phyloP scores from a whole-genome alignment of 1,284 basidiomycete species.

The Tetrapyrgos nigripes region DNA sequence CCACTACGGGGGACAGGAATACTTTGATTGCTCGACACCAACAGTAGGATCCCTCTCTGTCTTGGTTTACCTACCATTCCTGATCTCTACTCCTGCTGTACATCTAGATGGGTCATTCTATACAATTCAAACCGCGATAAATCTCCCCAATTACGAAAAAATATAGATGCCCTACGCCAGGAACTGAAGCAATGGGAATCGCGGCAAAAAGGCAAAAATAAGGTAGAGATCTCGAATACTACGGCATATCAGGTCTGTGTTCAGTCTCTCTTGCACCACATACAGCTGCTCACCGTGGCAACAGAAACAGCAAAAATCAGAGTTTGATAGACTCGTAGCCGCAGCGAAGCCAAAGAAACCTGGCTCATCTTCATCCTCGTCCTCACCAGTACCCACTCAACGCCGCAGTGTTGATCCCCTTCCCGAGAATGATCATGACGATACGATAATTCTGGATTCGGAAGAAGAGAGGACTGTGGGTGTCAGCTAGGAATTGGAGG shows the following conservation, averaged over 20 bases:
- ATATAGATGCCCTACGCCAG: conserved; percentile 50
- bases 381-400: neutral
- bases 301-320: conserved; percentile 18
- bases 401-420: neutral
- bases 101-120: conserved; percentile 72
- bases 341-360: conserved; percentile 15
- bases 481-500: neutral
- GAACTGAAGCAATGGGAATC: conserved; percentile 70
- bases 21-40: conserved; percentile 63
- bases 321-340: conserved; percentile 20
- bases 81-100: neutral
- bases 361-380: neutral
- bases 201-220: conserved; percentile 41
- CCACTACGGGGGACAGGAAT: conserved; percentile 57
- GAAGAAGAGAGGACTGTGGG: conserved; percentile 12
- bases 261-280: conserved; percentile 8
- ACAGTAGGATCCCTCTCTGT: conserved; percentile 45
- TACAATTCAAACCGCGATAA: conserved; percentile 77
- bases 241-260: conserved; percentile 14
- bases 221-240: conserved; percentile 23
- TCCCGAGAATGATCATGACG: neutral
- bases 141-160: conserved; percentile 50
- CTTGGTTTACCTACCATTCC: conserved; percentile 1
- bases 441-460: conserved; percentile 5
- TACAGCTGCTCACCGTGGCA: neutral